Percentiles rank a stretch among this genome's conserved stretches.
Conservation (phyloP, 108 stramenopile genomes). For the Skeletonema potamos region DNA sequence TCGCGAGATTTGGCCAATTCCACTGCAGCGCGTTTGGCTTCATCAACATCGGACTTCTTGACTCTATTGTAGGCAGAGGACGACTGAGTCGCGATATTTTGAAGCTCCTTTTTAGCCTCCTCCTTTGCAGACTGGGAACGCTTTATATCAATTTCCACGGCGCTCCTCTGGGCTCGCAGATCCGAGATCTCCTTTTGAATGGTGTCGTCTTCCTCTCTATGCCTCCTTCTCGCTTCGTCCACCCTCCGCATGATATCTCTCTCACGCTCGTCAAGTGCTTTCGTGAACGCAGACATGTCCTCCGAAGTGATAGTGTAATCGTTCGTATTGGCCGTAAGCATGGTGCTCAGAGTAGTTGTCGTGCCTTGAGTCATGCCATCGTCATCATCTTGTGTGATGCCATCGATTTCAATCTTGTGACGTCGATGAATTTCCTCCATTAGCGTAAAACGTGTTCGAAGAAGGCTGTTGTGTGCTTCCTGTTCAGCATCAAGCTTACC, state of each 20-base stretch:
- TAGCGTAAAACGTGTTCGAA: constrained; percentile 54
- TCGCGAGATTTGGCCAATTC: constrained; percentile 35
- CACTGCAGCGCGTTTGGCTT: constrained; percentile 35
- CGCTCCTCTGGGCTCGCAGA: constrained; percentile 52
- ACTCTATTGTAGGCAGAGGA: constrained; percentile 33
- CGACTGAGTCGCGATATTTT: constrained; percentile 21
- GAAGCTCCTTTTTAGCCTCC: constrained; percentile 49
- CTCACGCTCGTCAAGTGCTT: constrained; percentile 50
- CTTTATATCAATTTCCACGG: constrained; percentile 54
- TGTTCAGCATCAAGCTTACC: constrained; percentile 66
- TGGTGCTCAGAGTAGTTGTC: constrained; percentile 24
- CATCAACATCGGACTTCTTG: constrained; percentile 49
- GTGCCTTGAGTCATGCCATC: constrained; percentile 49
- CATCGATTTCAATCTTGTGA: constrained; percentile 57
- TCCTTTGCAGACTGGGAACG: constrained; percentile 38
- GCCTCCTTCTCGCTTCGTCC: constrained; percentile 33
- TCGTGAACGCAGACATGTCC: constrained; percentile 68
- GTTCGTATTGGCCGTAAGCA: constrained; percentile 23
- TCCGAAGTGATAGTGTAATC: constrained; percentile 51
- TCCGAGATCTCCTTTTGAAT: constrained; percentile 62
- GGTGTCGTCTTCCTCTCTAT: constrained; percentile 54
- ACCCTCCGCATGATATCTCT: constrained; percentile 37
- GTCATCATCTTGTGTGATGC: constrained; percentile 53
- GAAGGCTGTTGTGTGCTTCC: constrained; percentile 46
- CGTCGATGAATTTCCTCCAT: constrained; percentile 67